Conservation (phyloP, 2,329 filamentous ascomycete species). For the Colletotrichum sp. region DNA sequence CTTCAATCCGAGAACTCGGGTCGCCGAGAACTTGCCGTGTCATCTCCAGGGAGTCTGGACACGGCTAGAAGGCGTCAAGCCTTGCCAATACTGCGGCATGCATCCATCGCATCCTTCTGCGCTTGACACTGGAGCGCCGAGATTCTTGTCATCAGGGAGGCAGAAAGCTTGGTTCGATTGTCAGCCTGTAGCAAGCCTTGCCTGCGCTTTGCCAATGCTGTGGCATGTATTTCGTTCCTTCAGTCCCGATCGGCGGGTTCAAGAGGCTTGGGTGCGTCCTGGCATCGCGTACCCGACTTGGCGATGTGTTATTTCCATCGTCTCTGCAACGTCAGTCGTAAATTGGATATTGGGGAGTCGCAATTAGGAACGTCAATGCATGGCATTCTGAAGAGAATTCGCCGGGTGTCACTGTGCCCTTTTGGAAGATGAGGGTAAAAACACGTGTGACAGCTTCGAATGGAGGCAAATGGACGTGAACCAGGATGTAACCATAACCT, state of each 20-base stretch:
- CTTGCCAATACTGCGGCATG: background rate
- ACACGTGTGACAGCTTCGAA: background rate
- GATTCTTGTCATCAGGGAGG: background rate
- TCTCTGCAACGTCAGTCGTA: background rate
- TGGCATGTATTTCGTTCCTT: background rate
- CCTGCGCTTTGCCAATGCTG: background rate
- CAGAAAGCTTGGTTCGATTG: background rate
- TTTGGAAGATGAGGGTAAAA: background rate
- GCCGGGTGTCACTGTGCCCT: background rate
- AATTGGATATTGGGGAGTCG: background rate
- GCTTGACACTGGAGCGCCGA: background rate
- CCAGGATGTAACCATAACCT: background rate
- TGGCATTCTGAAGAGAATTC: background rate
- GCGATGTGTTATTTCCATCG: background rate
- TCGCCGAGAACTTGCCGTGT: background rate
- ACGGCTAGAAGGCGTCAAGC: background rate
- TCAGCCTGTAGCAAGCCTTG: background rate
- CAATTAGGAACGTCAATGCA: background rate
- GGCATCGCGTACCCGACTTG: constrained; percentile 9
- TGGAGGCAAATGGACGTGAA: background rate
- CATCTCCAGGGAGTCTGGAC: background rate
- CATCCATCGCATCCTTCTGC: background rate
- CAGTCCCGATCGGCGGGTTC: background rate
- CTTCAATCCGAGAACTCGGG: background rate
- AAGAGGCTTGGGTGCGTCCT: constrained; percentile 13